Percentiles rank a stretch among this genome's conserved stretches.
phyloP scores from a whole-genome alignment of 768 basidiomycete genomes.

The Strobilomyces confusus region DNA sequence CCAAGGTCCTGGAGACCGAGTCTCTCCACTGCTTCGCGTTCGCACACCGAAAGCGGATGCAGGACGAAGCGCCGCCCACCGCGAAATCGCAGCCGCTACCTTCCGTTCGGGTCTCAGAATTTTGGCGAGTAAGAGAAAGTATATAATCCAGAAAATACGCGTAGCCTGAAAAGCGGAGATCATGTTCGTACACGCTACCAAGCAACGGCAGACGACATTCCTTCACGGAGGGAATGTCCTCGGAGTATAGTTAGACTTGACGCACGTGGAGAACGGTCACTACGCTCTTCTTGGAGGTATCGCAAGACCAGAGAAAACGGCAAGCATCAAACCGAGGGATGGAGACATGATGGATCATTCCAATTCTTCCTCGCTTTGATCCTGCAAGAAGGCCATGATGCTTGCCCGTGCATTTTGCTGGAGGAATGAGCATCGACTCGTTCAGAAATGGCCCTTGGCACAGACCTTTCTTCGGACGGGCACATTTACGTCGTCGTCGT shows the following conservation, averaged over 20 bases:
- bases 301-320: background rate
- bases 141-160: background rate
- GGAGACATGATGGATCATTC: no score
- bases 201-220: background rate
- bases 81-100: background rate
- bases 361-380: conserved; percentile 60
- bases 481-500: conserved; percentile 26
- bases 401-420: conserved; percentile 49
- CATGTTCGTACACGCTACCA: background rate
- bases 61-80: background rate
- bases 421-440: background rate
- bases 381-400: conserved; percentile 68
- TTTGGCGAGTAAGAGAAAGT: background rate
- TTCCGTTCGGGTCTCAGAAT: background rate
- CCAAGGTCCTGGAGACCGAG: background rate
- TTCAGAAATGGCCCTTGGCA: background rate
- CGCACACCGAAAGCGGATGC: background rate
- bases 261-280: background rate
- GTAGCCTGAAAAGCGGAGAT: background rate
- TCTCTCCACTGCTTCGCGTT: background rate
- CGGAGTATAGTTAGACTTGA: background rate
- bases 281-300: background rate
- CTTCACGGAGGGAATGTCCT: background rate
- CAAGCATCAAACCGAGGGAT: background rate
- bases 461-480: conserved; percentile 44